Base-by-base conservation (phyloP, 1,139 yeast genomes). In the Hyphopichia pseudoburtonii region DNA sequence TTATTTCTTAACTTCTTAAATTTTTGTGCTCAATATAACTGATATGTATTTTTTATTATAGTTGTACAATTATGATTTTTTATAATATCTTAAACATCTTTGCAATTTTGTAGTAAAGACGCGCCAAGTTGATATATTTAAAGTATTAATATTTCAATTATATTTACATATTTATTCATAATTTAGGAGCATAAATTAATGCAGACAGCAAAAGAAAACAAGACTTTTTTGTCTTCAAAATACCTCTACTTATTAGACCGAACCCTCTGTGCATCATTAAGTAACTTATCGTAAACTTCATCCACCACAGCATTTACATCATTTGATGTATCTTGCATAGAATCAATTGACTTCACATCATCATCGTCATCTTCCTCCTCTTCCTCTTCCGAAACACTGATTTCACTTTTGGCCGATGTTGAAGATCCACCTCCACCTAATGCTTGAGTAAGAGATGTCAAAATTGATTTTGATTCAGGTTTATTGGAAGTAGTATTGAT, bases 261-360 rank as follows among this genome's bases (percentile, higher is more conserved):
- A 14, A 79, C 86, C 40, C 80, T 64, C 33, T 81, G 79, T 5
- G 85, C 79, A 49, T 82, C 82, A 47, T 83, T 81, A 48, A 84
- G 63, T 34, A 84, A 61, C 51, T 80, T 81, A 44, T 84, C 90
- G 52, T 84, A 84, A 7, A 80, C 84, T 50, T 82, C 85, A 52
- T 82, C 86, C 28, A 80, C 74, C 12, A 64, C 71, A 1, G 72
- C 68, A 45, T 66, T 58, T 15, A 64, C 67, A 24, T 48, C 38
- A 15, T 41, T 42, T 10, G 35, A 37, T 17, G 40, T 52, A 5
- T 35, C 43, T 22, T 48, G 56, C 24, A 38, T 36, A 17, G 37
- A 37, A 23, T 37, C 31, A 17, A 17, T 28, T 9, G 22, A 17
- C n/a, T 9, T n/a, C 22, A 4, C 10, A 8, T 27, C 29, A 16